A percentile compares a stretch with the other conserved stretches of the same genome.
phyloP scores from a whole-genome alignment of 75 land plant genomes.

The Picea sitchensis region DNA sequence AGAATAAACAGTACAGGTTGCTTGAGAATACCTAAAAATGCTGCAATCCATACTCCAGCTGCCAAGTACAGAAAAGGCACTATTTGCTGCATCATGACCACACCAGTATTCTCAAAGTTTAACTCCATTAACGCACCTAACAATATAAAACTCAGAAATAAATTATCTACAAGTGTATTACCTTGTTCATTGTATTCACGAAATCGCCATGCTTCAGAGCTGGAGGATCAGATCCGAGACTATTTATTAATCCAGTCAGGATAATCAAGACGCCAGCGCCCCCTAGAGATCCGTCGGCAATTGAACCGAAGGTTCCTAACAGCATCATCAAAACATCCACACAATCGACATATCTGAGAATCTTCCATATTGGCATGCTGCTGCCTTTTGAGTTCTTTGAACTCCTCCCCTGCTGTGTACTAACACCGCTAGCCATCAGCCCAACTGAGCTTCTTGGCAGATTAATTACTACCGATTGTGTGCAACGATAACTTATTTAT shows the following conservation, averaged over 20 bases:
- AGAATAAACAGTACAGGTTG: not conserved
- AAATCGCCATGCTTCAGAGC: not conserved
- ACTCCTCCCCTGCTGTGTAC: not conserved
- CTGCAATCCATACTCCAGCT: slow-evolving; percentile 14
- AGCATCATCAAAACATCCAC: slow-evolving; percentile 33
- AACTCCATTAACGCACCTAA: not conserved
- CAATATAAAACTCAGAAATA: not conserved
- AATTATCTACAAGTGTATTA: not conserved
- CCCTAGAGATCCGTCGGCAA: slow-evolving; percentile 21
- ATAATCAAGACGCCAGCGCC: not conserved
- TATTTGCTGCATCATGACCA: slow-evolving; percentile 18
- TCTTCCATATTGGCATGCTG: not conserved
- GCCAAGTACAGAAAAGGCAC: slow-evolving; percentile 28
- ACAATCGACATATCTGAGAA: slow-evolving; percentile 37
- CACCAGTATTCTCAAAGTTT: too few species aligned
- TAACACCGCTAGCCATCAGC: too few species aligned
- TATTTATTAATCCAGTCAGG: not conserved
- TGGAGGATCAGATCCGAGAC: not conserved
- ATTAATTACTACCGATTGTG: too few species aligned
- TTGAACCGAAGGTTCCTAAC: slow-evolving; percentile 35
- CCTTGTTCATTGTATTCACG: not conserved
- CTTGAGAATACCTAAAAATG: slow-evolving; percentile 22
- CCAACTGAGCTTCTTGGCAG: too few species aligned
- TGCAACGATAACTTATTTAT: too few species aligned
- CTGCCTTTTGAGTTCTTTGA: not conserved